Percentiles rank a stretch among this genome's conserved stretches.
Conservation (phyloP, 2,329 filamentous ascomycete genomes). For the Fusarium nanum region DNA sequence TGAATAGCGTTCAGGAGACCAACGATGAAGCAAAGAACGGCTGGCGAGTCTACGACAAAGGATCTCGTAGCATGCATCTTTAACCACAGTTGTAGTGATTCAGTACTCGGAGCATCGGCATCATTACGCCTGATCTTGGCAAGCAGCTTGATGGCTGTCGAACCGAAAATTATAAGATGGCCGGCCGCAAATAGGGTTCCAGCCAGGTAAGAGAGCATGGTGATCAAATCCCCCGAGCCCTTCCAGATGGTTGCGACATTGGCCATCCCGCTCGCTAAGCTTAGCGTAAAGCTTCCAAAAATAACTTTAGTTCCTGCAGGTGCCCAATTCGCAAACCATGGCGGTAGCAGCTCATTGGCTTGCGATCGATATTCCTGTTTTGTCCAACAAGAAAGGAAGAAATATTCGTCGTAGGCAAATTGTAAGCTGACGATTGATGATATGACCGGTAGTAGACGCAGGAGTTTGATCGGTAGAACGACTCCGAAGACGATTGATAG, state of each 20-base stretch:
- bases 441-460: not conserved
- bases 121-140: not conserved
- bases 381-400: not conserved
- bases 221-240: accelerated
- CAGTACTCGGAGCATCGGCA: not conserved
- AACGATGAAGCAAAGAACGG: not conserved
- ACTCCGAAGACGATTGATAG: not conserved
- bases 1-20: not conserved
- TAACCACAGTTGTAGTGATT: not conserved
- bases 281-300: not conserved
- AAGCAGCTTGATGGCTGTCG: not conserved
- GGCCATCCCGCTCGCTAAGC: not conserved
- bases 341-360: not conserved
- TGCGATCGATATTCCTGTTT: not conserved
- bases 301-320: not conserved
- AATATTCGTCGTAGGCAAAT: conserved; percentile 1
- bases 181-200: not conserved
- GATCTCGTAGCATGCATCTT: not conserved
- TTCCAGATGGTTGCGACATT: not conserved
- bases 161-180: not conserved
- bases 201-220: not conserved
- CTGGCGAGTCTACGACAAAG: not conserved
- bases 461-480: not conserved
- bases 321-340: not conserved
- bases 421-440: not conserved